Evolutionary conservation across 2,329 filamentous ascomycete genomes (phyloP).

Genomic region (Colletotrichum cereale): DNA sequence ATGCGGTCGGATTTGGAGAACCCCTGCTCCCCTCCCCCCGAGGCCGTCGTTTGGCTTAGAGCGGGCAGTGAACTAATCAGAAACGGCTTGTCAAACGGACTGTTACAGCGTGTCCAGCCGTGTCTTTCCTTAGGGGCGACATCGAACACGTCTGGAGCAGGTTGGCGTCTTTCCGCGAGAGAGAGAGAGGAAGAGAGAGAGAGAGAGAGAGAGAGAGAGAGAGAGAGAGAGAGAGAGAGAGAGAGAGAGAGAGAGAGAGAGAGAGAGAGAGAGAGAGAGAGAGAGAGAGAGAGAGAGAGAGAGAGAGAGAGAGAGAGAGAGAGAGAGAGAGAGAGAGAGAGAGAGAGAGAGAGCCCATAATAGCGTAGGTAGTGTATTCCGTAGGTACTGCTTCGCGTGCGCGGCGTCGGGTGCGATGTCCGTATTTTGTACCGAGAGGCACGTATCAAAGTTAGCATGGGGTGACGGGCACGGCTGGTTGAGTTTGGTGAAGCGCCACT

Average conservation of each 20-base stretch:
- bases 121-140: neutral
- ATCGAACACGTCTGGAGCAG: neutral
- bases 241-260: no score
- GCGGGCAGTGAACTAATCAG: neutral
- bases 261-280: no score
- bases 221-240: no score
- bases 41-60: neutral
- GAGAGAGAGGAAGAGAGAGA: no score
- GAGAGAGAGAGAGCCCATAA: neutral
- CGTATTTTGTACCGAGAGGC: neutral
- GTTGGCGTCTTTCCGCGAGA: neutral
- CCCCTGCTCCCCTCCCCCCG: slow-evolving; percentile 21
- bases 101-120: slow-evolving; percentile 1
- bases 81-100: neutral
- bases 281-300: no score
- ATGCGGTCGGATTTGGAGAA: slow-evolving; percentile 24
- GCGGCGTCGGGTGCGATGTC: neutral
- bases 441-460: no score
- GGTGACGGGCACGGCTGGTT: slow-evolving; percentile 2
- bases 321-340: no score
- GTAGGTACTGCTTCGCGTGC: neutral
- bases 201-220: no score
- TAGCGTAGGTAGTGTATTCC: neutral
- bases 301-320: no score
- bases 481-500: slow-evolving; percentile 16